Percentiles rank a stretch among this genome's conserved stretches.
These are phyloP conservation scores for Salvia sclarea DNA, from an alignment of 305 asterid genomes.

Conservation along the genomic window DNA sequence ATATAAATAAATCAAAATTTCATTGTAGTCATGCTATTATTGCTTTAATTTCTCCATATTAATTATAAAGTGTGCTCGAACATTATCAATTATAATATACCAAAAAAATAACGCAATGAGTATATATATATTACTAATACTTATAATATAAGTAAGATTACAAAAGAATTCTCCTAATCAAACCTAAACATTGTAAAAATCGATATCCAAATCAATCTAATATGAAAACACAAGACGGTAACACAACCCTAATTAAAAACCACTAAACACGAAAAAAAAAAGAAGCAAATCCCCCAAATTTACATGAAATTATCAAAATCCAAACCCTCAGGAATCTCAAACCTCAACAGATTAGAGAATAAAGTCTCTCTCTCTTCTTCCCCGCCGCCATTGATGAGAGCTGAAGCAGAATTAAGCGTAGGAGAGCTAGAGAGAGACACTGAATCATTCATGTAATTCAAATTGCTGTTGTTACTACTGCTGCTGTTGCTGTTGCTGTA, in stretches of 20 bases:
- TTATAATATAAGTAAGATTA: too few relatives aligned
- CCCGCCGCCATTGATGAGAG: constrained; percentile 35
- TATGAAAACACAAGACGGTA: not conserved
- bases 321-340: constrained; percentile 63
- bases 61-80: not conserved
- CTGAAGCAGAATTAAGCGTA: constrained; percentile 39
- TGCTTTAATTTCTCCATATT: not conserved
- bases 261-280: not conserved
- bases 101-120: not conserved
- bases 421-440: constrained; percentile 53
- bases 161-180: constrained; percentile 20
- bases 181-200: constrained; percentile 9
- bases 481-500: constrained; percentile 15
- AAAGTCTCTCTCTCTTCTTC: constrained; percentile 62
- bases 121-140: too few relatives aligned
- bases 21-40: not conserved
- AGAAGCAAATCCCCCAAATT: constrained; percentile 12
- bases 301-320: constrained; percentile 57
- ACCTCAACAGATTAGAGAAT: constrained; percentile 54
- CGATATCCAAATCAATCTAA: not conserved
- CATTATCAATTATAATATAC: not conserved
- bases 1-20: too few relatives aligned
- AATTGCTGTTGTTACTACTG: constrained; percentile 2
- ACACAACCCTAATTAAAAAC: not conserved
- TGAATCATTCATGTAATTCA: constrained; percentile 42